Conservation (phyloP, 495 filamentous ascomycete species). For the Podospora pseudocomata region DNA sequence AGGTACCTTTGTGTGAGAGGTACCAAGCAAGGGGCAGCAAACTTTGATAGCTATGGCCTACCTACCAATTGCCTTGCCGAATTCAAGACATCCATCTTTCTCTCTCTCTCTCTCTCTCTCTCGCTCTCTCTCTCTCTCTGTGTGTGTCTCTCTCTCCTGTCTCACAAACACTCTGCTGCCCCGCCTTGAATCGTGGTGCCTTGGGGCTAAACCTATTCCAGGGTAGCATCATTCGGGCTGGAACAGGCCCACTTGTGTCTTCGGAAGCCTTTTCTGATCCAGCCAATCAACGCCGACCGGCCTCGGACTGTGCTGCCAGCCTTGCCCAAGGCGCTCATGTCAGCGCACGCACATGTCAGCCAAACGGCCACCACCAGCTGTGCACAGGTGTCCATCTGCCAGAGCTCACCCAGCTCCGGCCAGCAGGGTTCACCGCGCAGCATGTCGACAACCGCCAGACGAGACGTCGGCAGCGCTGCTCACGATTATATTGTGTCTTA, state of each 20-base stretch:
- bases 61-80: not conserved
- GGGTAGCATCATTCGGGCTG: slow-evolving; percentile 1
- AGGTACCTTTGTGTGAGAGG: not conserved
- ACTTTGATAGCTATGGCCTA: not conserved
- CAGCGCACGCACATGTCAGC: not conserved
- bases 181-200: slow-evolving; percentile 5
- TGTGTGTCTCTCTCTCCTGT: too few species aligned
- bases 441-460: not conserved
- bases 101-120: too few species aligned
- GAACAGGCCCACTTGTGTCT: not conserved
- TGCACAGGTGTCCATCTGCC: not conserved
- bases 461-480: slow-evolving; percentile 5
- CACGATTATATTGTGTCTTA: not conserved
- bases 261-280: not conserved
- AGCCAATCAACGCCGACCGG: not conserved
- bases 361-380: not conserved
- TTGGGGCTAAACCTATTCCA: not conserved
- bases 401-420: not conserved
- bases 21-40: not conserved
- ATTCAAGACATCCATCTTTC: not conserved
- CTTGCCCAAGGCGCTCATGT: not conserved
- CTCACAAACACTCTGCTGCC: not conserved
- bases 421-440: not conserved
- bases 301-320: not conserved
- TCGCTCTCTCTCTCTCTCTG: too few species aligned